phyloP scores from a whole-genome alignment of 2,329 filamentous ascomycete genomes.

The Aspergillus piperis region DNA sequence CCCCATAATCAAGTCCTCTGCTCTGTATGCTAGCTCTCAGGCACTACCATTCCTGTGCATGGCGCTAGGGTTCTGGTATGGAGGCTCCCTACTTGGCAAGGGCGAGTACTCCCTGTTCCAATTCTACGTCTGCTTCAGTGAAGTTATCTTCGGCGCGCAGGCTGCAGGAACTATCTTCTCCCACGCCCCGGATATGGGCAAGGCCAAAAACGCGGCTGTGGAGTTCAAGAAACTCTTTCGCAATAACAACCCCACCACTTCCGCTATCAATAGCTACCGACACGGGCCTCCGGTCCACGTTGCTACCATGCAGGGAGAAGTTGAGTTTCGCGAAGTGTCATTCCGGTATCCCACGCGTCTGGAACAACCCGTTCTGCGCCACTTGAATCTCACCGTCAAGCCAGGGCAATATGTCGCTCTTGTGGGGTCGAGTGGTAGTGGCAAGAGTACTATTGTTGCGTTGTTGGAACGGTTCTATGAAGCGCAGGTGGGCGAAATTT shows the following conservation, averaged over 20 bases:
- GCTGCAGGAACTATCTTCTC: constrained; percentile 31
- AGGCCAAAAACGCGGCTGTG: constrained; percentile 37
- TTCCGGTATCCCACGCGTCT: constrained; percentile 32
- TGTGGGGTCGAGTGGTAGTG: constrained; percentile 57
- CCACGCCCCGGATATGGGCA: constrained; percentile 33
- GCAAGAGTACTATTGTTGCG: constrained; percentile 65
- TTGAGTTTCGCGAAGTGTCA: constrained; percentile 47
- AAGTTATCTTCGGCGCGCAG: constrained; percentile 42
- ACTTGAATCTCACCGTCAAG: constrained; percentile 32
- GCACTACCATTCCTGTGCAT: constrained; percentile 30
- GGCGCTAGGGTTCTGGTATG: constrained; percentile 65
- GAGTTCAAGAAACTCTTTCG: constrained; percentile 46
- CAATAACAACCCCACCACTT: constrained; percentile 45
- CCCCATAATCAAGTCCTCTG: constrained; percentile 25
- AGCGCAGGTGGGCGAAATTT: constrained; percentile 60
- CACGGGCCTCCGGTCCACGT: constrained; percentile 50
- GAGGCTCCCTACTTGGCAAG: constrained; percentile 58
- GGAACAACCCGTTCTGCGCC: constrained; percentile 20
- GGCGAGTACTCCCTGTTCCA: constrained; percentile 45
- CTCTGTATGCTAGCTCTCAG: constrained; percentile 35
- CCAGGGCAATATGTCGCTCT: constrained; percentile 54
- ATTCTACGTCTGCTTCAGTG: constrained; percentile 51
- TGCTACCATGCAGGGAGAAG: constrained; percentile 50
- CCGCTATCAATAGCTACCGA: constrained; percentile 41
- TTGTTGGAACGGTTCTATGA: constrained; percentile 68